phyloP scores from a whole-genome alignment of 345 rosid species.

The Noccaea caerulescens region DNA sequence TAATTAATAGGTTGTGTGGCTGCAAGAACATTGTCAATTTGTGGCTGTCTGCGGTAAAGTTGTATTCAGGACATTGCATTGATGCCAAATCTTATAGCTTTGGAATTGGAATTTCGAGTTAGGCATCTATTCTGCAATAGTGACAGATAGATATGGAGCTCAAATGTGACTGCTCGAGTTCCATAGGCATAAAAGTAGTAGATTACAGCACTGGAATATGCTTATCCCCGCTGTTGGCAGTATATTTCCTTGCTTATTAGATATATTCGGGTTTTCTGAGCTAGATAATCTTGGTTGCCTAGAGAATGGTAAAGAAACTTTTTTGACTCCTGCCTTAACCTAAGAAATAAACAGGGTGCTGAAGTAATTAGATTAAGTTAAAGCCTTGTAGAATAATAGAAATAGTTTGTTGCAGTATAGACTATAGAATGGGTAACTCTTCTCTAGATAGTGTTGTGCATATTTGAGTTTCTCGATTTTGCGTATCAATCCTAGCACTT shows the following conservation, averaged over 20 bases:
- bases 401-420: not conserved
- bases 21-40: conserved; percentile 22
- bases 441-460: conserved; percentile 5
- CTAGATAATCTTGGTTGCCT: not conserved
- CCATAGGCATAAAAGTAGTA: conserved; percentile 10
- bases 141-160: not conserved
- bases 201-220: not conserved
- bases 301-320: not conserved
- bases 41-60: conserved; percentile 2
- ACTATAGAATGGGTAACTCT: not conserved
- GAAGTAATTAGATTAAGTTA: not conserved
- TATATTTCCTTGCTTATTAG: conserved; percentile 4
- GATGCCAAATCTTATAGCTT: conserved; percentile 1
- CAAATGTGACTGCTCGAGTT: conserved; percentile 11
- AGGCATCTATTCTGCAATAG: conserved; percentile 11
- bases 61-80: not conserved
- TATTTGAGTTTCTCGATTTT: not conserved
- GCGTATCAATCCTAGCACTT: not conserved
- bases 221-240: not conserved
- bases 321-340: not conserved
- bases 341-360: conserved; percentile 19
- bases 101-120: conserved; percentile 4
- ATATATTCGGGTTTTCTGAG: conserved; percentile 22
- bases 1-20: conserved; percentile 26
- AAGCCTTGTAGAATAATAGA: not conserved